Base-by-base conservation (phyloP, 768 basidiomycete species). In the Leccinum truebloodii region DNA sequence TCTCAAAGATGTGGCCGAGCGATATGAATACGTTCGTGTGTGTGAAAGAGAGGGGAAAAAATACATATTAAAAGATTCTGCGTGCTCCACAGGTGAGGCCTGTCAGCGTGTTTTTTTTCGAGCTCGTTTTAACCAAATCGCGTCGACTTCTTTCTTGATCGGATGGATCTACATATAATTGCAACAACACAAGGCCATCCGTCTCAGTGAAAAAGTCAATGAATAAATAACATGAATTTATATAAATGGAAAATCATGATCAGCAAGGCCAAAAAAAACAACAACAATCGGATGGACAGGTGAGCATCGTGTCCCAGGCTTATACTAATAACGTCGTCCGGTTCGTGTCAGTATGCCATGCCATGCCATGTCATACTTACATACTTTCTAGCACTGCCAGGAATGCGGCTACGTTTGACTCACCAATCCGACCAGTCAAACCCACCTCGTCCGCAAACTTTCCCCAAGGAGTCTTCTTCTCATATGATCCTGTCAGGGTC, bases 41-140 rank as follows among this genome's bases (percentile, higher is more conserved):
- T 22, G 6, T 12, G 44, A 22, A 46, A 46, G 49, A 14, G 24
- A 24, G 26, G 49, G 14, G 9, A 9, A 18, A 26, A 30, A 2
- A 26, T 22, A 26, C 49, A 50, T 24, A 16, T 24, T 50, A 16
- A 16, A 24, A 50, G 18, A 50, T 14, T 28, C 8, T 18, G 22
- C 3, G 48, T 44, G 41, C 41, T 46, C 44, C 44, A 50, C 49
- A 50, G 44, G 44, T 20, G 20, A 46, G 44, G 20, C 44, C 20
- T 46, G 44, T 44, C n/a, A 22, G 20, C 20, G 44, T 46, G 10
- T 46, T 46, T 46, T 46, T 46, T 59, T 65, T 71, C 71, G 70
- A 73, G 32, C 50, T 58, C 56, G 46, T 54, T 72, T 65, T 73
- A 39, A 70, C 72, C 72, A 70, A 65, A 73, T 65, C 14, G 57